Conservation (phyloP, 2,329 filamentous ascomycete genomes). For the Arthroderma sp. region DNA sequence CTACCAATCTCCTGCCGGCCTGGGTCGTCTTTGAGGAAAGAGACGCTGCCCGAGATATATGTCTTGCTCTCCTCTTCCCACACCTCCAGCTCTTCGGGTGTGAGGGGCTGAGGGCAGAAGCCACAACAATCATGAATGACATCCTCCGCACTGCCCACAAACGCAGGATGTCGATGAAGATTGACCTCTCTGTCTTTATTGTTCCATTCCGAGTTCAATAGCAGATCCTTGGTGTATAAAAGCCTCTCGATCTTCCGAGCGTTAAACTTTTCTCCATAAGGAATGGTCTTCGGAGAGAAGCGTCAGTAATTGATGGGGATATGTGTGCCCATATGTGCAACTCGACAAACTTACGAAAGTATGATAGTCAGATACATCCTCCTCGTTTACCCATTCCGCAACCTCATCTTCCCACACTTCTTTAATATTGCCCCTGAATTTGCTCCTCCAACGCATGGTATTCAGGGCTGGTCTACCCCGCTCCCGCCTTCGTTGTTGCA, state of each 20-base stretch:
- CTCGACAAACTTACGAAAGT: conserved; percentile 37
- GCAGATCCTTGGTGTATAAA: conserved; percentile 65
- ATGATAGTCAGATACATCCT: conserved; percentile 68
- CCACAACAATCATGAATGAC: conserved; percentile 73
- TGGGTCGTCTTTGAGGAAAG: conserved; percentile 68
- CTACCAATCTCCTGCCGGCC: conserved; percentile 60
- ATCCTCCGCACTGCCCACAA: conserved; percentile 64
- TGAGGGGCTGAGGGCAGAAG: conserved; percentile 56
- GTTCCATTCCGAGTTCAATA: conserved; percentile 83
- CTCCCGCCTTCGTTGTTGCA: conserved; percentile 56
- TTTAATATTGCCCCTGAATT: conserved; percentile 60
- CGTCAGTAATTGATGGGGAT: background rate
- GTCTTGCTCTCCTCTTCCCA: conserved; percentile 60
- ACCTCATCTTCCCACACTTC: conserved; percentile 65
- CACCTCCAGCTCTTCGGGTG: conserved; percentile 57
- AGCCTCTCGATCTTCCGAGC: conserved; percentile 57
- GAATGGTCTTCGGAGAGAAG: conserved; percentile 9
- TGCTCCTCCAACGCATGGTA: conserved; percentile 17
- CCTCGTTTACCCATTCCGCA: conserved; percentile 66
- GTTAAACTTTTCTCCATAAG: conserved; percentile 19
- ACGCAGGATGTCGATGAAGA: conserved; percentile 72
- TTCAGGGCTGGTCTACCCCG: conserved; percentile 53
- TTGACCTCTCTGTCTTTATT: conserved; percentile 63
- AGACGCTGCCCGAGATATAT: conserved; percentile 60
- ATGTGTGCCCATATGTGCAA: background rate